Conservation (phyloP, 306 rosid genomes). For the Quercus variabilis region DNA sequence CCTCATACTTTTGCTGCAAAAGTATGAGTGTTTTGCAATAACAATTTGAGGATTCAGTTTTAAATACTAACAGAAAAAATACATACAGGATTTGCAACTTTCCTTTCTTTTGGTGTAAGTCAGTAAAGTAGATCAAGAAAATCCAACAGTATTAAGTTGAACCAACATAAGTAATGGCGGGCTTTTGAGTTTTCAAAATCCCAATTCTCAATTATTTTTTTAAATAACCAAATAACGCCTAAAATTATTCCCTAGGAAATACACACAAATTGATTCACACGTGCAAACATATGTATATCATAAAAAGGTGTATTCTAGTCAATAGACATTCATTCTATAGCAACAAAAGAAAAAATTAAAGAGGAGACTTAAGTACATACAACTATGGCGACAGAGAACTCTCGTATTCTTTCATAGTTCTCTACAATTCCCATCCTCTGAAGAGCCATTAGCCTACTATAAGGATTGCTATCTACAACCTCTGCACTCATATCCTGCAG, state of each 20-base stretch:
- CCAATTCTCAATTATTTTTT: background rate
- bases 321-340: background rate
- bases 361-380: conserved; percentile 66
- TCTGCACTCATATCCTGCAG: conserved; percentile 96
- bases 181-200: background rate
- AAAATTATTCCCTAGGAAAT: background rate
- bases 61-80: background rate
- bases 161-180: background rate
- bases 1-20: background rate
- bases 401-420: conserved; percentile 89
- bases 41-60: background rate
- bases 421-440: conserved; percentile 98
- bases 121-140: background rate
- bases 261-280: background rate
- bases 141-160: background rate
- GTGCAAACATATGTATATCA: background rate
- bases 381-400: conserved; percentile 94
- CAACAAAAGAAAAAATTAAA: conserved; percentile 10
- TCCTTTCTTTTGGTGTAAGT: background rate
- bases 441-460: conserved; percentile 99
- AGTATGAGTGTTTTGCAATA: background rate
- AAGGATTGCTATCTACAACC: conserved; percentile 95
- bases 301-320: background rate
- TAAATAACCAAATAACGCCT: background rate
- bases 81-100: background rate